Percentiles rank a stretch among this genome's conserved stretches.
Evolutionary conservation across 306 rosid species (phyloP).

Genomic region (Delonix regia): DNA sequence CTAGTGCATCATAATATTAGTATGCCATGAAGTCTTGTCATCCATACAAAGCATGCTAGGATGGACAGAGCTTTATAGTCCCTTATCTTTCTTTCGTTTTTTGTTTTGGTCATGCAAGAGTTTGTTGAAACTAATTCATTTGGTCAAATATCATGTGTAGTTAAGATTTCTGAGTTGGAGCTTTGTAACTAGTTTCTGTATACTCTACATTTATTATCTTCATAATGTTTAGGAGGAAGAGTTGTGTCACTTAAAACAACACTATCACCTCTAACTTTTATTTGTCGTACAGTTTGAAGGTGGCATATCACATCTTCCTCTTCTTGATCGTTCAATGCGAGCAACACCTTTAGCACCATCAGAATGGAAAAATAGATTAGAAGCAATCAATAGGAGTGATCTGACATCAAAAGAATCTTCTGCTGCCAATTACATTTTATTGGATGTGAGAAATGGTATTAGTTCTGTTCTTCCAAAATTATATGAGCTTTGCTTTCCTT

Average conservation of each 20-base stretch:
- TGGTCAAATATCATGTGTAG: not conserved
- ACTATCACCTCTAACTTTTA: constrained; percentile 25
- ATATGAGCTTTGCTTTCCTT: constrained; percentile 27
- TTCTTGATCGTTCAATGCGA: constrained; percentile 80
- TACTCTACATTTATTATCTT: constrained; percentile 13
- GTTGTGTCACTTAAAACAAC: constrained; percentile 10
- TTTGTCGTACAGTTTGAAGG: constrained; percentile 69
- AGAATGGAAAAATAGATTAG: constrained; percentile 75
- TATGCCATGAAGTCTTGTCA: not conserved
- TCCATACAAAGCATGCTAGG: not conserved
- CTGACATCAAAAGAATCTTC: constrained; percentile 43
- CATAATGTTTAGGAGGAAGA: constrained; percentile 17
- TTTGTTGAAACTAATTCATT: not conserved
- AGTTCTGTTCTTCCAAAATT: constrained; percentile 30
- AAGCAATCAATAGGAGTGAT: constrained; percentile 44
- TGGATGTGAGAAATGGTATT: constrained; percentile 94
- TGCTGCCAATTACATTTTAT: constrained; percentile 45
- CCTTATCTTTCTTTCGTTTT: not conserved
- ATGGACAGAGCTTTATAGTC: not conserved
- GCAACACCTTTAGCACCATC: constrained; percentile 79
- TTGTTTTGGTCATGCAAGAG: not conserved
- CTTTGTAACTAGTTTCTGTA: constrained; percentile 24
- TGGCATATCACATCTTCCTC: constrained; percentile 75
- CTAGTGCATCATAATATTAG: not conserved
- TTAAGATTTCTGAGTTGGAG: constrained; percentile 23